Evolutionary conservation across 768 basidiomycete genomes (phyloP).

Genomic region (Suillus placidus): DNA sequence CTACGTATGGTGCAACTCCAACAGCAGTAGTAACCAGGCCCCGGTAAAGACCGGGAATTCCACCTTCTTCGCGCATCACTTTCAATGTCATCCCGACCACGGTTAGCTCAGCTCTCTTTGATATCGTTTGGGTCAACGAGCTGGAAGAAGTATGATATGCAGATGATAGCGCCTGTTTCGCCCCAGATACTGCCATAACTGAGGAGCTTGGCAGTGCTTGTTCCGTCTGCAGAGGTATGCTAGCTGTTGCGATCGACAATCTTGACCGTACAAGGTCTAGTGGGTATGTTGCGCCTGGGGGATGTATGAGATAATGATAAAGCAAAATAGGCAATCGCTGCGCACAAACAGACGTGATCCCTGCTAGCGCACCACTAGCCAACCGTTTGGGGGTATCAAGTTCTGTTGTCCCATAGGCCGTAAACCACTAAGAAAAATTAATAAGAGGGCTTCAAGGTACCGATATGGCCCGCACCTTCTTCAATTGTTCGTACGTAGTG

Average conservation of each 20-base stretch:
- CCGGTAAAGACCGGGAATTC: constrained; percentile 82
- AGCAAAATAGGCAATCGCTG: constrained; percentile 23
- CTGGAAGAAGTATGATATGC: constrained; percentile 56
- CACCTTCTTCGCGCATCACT: constrained; percentile 92
- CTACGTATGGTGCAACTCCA: constrained; percentile 88
- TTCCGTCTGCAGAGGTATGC: constrained; percentile 48
- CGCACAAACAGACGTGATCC: constrained; percentile 92
- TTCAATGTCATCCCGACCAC: constrained; percentile 90
- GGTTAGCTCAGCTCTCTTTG: constrained; percentile 58
- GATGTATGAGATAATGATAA: constrained; percentile 13
- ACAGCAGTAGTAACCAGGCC: constrained; percentile 83
- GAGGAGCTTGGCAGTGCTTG: constrained; percentile 23
- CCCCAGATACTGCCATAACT: constrained; percentile 22
- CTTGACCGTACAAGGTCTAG: constrained; percentile 92
- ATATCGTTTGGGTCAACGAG: constrained; percentile 35
- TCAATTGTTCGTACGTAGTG: constrained; percentile 87
- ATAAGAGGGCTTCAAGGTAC: not conserved
- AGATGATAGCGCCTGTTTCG: constrained; percentile 30
- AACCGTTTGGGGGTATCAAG: constrained; percentile 90
- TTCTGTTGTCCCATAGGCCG: constrained; percentile 63
- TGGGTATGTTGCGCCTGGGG: constrained; percentile 81
- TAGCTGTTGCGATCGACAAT: constrained; percentile 92
- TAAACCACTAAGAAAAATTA: constrained; percentile 60
- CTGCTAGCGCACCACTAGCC: constrained; percentile 86
- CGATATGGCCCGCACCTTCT: constrained; percentile 57